These are phyloP conservation scores for Marvania coccoides DNA, from an alignment of 139 green algal species.

Conservation along the genomic window DNA sequence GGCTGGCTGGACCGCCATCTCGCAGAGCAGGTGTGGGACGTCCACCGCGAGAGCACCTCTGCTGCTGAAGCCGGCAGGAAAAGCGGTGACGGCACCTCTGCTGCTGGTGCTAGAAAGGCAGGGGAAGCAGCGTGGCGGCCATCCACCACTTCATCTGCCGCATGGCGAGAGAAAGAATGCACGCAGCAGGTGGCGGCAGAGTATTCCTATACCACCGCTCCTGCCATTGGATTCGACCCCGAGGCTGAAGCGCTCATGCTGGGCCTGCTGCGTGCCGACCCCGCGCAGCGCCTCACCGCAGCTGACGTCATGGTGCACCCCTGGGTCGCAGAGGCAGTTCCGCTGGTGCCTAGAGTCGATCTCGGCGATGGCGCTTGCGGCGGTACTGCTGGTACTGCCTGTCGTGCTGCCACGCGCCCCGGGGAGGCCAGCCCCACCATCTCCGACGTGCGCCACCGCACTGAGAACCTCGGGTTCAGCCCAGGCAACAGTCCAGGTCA, in stretches of 20 bases:
- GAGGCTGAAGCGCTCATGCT: constrained; percentile 6
- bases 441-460: neutral
- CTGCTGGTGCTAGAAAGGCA: too few relatives aligned
- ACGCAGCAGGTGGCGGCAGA: neutral
- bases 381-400: neutral
- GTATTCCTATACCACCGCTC: neutral
- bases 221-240: constrained; percentile 15
- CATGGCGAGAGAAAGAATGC: neutral
- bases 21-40: neutral
- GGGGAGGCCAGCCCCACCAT: neutral
- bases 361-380: neutral
- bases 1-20: constrained; percentile 11
- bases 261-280: constrained; percentile 23
- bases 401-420: neutral
- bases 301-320: constrained; percentile 7
- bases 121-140: too few relatives aligned
- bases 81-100: too few relatives aligned
- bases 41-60: too few relatives aligned
- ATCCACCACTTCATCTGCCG: too few relatives aligned
- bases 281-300: constrained; percentile 15
- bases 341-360: neutral
- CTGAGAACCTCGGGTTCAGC: neutral
- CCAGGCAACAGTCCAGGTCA: neutral
- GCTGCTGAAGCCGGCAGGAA: too few relatives aligned
- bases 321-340: constrained; percentile 8